Evolutionary conservation across 1,284 basidiomycete species (phyloP), one percentile per base, ranked within the genome.

Genomic region (Coniferiporia sulphurascens): DNA sequence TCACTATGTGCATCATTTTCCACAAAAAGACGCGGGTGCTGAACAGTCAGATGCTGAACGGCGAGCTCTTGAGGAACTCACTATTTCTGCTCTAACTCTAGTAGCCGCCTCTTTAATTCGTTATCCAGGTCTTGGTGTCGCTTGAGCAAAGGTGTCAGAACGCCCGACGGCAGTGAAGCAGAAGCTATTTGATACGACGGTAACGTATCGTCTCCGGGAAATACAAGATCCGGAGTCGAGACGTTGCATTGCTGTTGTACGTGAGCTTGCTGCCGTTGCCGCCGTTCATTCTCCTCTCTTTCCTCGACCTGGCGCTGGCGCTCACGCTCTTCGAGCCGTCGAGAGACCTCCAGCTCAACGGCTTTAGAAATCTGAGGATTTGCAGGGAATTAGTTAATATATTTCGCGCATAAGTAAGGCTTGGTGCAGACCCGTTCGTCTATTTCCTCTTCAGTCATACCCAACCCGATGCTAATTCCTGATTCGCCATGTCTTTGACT

Each of bases 81-180:
- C 88, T 85, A 81, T 73, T 84, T 87, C 66, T 77, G 77, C 71
- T 90, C 88, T 35, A 90, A 75, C 64, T 88, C 86, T 48, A 80
- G 75, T 53, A 90, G 72, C 41, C 87, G 77, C 59, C 73, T 71
- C 65, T 82, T 78, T 52, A 90, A 74, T 68, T 88, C 84, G 53
- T 82, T 76, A 66, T 89, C 87, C 55, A 86, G 71, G 65, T 87
- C 85, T 63, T 78, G 78, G 67, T 86, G 85, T 9, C 79, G 78
- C 66, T 80, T 81, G 44, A 87, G 73, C 38, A 86, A 69, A 15
- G 83, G 84, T 1, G 82, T 82, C 38, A 86, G 75, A 60, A 84
- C 70, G n/a, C 82, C 84, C 1, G 81, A 70, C 15, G 84, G 83
- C 55, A 85, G 67, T 15, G 52, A 64, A 57, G 61, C 46, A 62